Percentiles rank a stretch among this genome's conserved stretches.
Conservation (phyloP, 371 early-diverging fungal genomes). For the Haplosporangium sp. region DNA sequence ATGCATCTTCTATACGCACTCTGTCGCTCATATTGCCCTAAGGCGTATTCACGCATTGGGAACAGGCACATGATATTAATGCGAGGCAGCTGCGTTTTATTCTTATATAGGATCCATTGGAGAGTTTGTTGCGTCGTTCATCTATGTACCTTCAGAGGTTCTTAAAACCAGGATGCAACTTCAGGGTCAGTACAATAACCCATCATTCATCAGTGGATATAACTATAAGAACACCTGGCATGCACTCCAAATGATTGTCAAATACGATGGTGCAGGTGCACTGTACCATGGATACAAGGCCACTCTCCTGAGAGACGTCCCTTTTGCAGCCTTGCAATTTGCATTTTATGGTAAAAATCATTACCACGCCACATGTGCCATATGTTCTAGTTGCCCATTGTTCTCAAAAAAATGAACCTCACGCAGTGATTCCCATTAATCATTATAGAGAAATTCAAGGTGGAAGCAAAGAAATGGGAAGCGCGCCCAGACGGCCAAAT, state of each 20-base stretch:
- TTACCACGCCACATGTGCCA: background rate
- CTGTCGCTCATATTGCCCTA: background rate
- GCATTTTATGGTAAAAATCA: conserved; percentile 70
- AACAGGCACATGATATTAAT: too few species aligned
- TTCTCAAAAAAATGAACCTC: background rate
- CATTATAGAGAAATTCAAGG: conserved; percentile 54
- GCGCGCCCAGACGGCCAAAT: conserved; percentile 53
- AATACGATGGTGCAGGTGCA: conserved; percentile 71
- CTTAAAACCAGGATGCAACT: conserved; percentile 85
- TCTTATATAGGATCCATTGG: conserved; percentile 65
- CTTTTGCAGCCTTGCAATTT: conserved; percentile 79
- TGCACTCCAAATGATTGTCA: conserved; percentile 76
- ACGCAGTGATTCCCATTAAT: background rate
- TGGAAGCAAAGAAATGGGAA: conserved; percentile 51
- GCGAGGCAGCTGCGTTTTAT: background rate
- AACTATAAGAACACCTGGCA: conserved; percentile 80
- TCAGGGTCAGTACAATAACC: conserved; percentile 84
- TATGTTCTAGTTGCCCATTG: background rate
- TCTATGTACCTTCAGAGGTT: conserved; percentile 86
- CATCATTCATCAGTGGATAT: conserved; percentile 79
- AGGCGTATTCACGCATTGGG: too few species aligned
- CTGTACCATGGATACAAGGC: conserved; percentile 77
- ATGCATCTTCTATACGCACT: background rate
- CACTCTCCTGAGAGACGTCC: conserved; percentile 76
- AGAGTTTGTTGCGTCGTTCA: conserved; percentile 76